Conservation (phyloP, 2,329 filamentous ascomycete species). For the Xylariomycetidae sp. region DNA sequence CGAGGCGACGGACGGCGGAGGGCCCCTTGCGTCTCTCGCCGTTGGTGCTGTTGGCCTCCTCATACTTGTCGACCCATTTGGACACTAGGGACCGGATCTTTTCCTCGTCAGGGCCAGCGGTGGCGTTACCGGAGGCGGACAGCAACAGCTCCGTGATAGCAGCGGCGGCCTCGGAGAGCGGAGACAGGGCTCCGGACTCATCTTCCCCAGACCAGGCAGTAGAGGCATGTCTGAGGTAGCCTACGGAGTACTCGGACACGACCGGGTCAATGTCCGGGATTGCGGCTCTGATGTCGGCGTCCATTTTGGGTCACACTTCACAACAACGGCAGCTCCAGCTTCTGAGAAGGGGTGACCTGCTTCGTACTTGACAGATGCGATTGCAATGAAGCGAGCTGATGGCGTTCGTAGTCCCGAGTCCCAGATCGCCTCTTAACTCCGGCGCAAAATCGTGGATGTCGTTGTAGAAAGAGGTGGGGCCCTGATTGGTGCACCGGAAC, state of each 20-base stretch:
- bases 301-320: no score
- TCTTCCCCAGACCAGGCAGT: conserved; percentile 72
- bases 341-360: no score
- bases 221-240: conserved; percentile 90
- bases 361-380: no score
- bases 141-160: conserved; percentile 83
- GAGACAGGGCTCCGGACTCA: conserved; percentile 63
- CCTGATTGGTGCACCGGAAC: no score
- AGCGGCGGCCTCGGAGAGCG: conserved; percentile 76
- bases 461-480: no score
- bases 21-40: conserved; percentile 61
- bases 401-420: no score
- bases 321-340: no score
- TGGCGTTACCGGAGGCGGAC: conserved; percentile 81
- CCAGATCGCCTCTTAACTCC: no score
- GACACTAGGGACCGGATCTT: conserved; percentile 78
- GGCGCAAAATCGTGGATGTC: no score
- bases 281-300: conserved; percentile 77
- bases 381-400: no score
- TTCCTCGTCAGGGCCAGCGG: conserved; percentile 61
- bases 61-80: conserved; percentile 82
- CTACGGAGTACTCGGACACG: conserved; percentile 86
- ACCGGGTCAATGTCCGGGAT: conserved; percentile 84
- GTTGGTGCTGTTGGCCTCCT: conserved; percentile 67
- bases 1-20: conserved; percentile 74